A percentile compares a stretch with the other conserved stretches of the same genome.
Evolutionary conservation across 805 yeast genomes (phyloP).

Genomic region (Ogataea thermomethanolica): DNA sequence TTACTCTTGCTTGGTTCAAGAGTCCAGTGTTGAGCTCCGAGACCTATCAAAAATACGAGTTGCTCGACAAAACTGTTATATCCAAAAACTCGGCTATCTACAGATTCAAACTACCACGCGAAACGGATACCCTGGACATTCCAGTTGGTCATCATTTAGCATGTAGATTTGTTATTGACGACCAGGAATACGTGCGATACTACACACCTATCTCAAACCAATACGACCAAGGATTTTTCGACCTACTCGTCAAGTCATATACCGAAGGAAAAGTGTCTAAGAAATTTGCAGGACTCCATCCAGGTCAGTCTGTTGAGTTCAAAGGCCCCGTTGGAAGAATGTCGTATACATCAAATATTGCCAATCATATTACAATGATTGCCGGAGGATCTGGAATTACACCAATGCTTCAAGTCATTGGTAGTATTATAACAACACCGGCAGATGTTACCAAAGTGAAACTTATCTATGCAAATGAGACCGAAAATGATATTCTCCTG

Average conservation of each 20-base stretch:
- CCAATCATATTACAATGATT: slow-evolving; percentile 60
- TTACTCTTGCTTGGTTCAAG: slow-evolving; percentile 35
- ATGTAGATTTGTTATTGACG: slow-evolving; percentile 45
- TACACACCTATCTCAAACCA: slow-evolving; percentile 75
- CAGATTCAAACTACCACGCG: slow-evolving; percentile 61
- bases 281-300: slow-evolving; percentile 57
- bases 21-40: slow-evolving; percentile 42
- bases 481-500: slow-evolving; percentile 71
- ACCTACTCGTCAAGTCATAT: slow-evolving; percentile 73
- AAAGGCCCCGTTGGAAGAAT: slow-evolving; percentile 81
- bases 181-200: slow-evolving; percentile 56
- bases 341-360: slow-evolving; percentile 54
- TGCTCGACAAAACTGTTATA: slow-evolving; percentile 69
- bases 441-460: slow-evolving; percentile 60
- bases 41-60: slow-evolving; percentile 62
- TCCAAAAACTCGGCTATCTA: slow-evolving; percentile 71
- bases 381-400: slow-evolving; percentile 92
- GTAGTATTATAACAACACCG: slow-evolving; percentile 65
- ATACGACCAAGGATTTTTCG: slow-evolving; percentile 70
- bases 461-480: slow-evolving; percentile 68
- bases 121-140: slow-evolving; percentile 57
- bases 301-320: slow-evolving; percentile 66
- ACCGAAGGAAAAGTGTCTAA: slow-evolving; percentile 67
- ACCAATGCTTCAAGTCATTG: slow-evolving; percentile 79
- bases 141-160: slow-evolving; percentile 79